Evolutionary conservation across 75 land plant species (phyloP), one percentile per base, ranked within the genome.

Genomic region (Gnetum montanum): DNA sequence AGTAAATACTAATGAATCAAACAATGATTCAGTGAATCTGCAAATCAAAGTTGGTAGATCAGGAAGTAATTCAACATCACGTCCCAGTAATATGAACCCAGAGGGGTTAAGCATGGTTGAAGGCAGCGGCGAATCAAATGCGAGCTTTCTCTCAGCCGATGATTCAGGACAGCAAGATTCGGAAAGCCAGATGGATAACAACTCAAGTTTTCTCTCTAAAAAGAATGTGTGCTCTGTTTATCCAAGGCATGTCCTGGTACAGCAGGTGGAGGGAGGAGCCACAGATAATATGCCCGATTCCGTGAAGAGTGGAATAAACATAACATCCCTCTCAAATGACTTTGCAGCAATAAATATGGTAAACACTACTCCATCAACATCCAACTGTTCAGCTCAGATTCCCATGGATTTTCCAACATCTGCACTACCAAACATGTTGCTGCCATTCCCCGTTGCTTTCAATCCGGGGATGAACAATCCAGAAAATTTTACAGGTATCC

Each of bases 211-310:
- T 34, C 37, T 53, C 20, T 53, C 55, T 52, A 52, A 36, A 33
- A 19, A 52, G 20, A 13, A 20, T 33, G 36, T 31, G 34, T 11
- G 25, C 29, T 52, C 55, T 52, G 36, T 20, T 30, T 74, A 54
- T 41, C 78, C 82, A 27, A 70, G 74, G 25, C 74, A 74, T 63
- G 70, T 70, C 3, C 63, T 74, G 35, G 78, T 74, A 29, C 55
- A 52, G 25, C 78, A 70, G 31, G 49, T 79, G 15, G 44, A 70
- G 5, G 77, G 60, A 46, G 65, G 58, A n/a, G 25, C 15, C 4
- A 54, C 60, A 43, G 52, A 48, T 26, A 48, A 48, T 48, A 5
- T 15, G 4, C 11, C 0, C 4, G 50, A 48, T 6, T 26, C 23
- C 28, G 27, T 48, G 13, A 48, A 26, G 8, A 25, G 28, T 30